Base-by-base conservation (phyloP, 176 grass and related monocot species). In the Aechmea fasciata region DNA sequence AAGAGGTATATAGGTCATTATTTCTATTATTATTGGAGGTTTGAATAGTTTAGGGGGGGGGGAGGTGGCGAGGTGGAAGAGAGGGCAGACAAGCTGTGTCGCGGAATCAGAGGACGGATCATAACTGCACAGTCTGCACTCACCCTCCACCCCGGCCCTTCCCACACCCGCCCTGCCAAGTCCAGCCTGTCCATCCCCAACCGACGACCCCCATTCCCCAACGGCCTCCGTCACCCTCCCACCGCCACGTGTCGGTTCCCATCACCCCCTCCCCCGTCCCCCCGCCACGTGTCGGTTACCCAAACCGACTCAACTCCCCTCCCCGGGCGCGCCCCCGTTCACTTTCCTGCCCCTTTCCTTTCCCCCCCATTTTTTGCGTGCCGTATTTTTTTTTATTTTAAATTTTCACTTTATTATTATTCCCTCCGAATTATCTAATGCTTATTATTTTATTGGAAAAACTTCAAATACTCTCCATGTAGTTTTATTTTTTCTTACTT, bases 61-160 rank as follows among this genome's bases (percentile, higher is more conserved):
- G 4, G 49, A 51, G 57, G n/a, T 3, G 25, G 17, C 65, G 68
- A 72, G 61, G 59, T 77, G 80, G 80, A 57, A 57, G 20, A 47
- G 59, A 5, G 29, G 6, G 70, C 66, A 57, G 68, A 77, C 74
- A 83, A 72, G 25, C 24, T 25, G 57, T 61, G 79, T 82, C 73
- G 72, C 79, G 79, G 67, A 82, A 82, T 82, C 53, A 65, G 79
- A 82, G 67, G 79, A 67, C 47, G 65, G 49, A 75, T 75, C 51
- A 81, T 62, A 59, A 73, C 48, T 81, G 72, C 79, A 65, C 33
- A 41, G 33, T 41, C 33, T 41, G 33, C 33, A 41, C 33, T 41
- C 33, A 0, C 4, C 33, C 33, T 5, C 7, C 33, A 0, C 4
- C 33, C 33, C 29, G 0, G 4, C 33, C 7, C 3, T 7, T 7